These are phyloP conservation scores for Bipolaris victoriae DNA, from an alignment of 2,329 filamentous ascomycete genomes.

Conservation along the genomic window DNA sequence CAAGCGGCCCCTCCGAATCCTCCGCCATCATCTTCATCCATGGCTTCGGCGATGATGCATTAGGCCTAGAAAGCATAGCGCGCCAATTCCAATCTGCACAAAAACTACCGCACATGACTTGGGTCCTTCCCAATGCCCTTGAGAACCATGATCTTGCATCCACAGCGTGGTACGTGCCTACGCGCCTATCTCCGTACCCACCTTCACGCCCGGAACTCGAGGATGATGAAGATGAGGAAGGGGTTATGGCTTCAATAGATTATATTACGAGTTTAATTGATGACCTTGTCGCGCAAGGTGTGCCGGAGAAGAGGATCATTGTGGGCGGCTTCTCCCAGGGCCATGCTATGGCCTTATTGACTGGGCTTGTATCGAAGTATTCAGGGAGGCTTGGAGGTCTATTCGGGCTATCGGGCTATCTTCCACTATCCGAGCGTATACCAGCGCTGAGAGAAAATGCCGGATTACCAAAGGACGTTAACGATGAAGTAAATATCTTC, in stretches of 20 bases:
- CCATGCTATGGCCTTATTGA: conserved; percentile 54
- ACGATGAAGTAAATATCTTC: conserved; percentile 52
- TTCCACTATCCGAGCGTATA: conserved; percentile 53
- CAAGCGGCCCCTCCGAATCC: conserved; percentile 44
- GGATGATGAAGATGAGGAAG: conserved; percentile 55
- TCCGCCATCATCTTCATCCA: conserved; percentile 57
- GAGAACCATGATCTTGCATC: conserved; percentile 55
- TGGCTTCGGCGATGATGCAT: conserved; percentile 56
- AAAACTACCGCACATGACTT: conserved; percentile 57
- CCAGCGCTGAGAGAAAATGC: conserved; percentile 48
- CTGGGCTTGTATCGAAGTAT: conserved; percentile 51
- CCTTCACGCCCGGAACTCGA: conserved; percentile 52
- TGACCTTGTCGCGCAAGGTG: conserved; percentile 49
- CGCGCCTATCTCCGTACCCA: conserved; percentile 49
- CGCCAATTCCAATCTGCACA: conserved; percentile 56
- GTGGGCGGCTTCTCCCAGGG: conserved; percentile 59
- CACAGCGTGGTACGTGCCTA: conserved; percentile 57
- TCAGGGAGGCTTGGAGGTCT: conserved; percentile 51
- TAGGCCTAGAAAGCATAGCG: conserved; percentile 53
- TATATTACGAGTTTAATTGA: conserved; percentile 54
- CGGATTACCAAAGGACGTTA: conserved; percentile 41
- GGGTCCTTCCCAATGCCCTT: conserved; percentile 59
- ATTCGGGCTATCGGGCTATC: conserved; percentile 56
- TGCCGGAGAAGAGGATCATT: conserved; percentile 53
- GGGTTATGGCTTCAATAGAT: conserved; percentile 49